phyloP scores from a whole-genome alignment of 176 grass and related monocot genomes.

The Oryza meyeriana region DNA sequence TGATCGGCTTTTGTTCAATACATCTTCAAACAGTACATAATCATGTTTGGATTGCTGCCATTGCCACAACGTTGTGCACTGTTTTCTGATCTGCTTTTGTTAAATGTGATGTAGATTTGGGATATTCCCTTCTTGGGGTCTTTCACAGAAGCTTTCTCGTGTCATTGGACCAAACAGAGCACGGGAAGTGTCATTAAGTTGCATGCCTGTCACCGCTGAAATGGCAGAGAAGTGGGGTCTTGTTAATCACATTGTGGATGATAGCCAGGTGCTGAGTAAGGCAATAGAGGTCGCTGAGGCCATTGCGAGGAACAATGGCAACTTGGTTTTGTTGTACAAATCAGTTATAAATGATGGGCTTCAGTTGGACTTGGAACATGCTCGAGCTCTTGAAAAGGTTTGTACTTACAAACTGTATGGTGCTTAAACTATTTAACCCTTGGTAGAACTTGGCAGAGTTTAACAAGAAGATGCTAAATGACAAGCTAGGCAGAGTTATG shows the following conservation, averaged over 20 bases:
- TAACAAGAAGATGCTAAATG: not conserved
- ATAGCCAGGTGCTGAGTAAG: slow-evolving; percentile 62
- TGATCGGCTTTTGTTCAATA: no score
- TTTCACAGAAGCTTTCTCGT: slow-evolving; percentile 90
- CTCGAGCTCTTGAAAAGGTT: slow-evolving; percentile 81
- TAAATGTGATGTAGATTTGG: slow-evolving; percentile 64
- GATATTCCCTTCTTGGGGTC: slow-evolving; percentile 94
- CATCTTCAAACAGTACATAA: not conserved
- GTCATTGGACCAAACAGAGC: slow-evolving; percentile 80
- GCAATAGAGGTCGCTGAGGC: slow-evolving; percentile 59
- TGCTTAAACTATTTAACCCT: not conserved
- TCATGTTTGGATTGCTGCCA: not conserved
- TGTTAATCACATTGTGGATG: slow-evolving; percentile 76
- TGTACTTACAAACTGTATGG: not conserved
- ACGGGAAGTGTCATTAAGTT: slow-evolving; percentile 72
- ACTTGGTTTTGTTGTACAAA: slow-evolving; percentile 75
- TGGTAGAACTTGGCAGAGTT: not conserved
- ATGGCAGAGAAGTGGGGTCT: slow-evolving; percentile 90
- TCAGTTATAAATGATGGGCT: slow-evolving; percentile 90
- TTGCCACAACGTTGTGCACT: not conserved
- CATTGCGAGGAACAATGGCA: slow-evolving; percentile 69
- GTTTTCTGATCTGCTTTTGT: slow-evolving; percentile 10
- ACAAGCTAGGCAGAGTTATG: not conserved
- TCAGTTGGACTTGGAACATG: slow-evolving; percentile 62
- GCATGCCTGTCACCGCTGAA: slow-evolving; percentile 67